phyloP scores from a whole-genome alignment of 2,329 filamentous ascomycete species.

The Fragosphaeria purpurea region DNA sequence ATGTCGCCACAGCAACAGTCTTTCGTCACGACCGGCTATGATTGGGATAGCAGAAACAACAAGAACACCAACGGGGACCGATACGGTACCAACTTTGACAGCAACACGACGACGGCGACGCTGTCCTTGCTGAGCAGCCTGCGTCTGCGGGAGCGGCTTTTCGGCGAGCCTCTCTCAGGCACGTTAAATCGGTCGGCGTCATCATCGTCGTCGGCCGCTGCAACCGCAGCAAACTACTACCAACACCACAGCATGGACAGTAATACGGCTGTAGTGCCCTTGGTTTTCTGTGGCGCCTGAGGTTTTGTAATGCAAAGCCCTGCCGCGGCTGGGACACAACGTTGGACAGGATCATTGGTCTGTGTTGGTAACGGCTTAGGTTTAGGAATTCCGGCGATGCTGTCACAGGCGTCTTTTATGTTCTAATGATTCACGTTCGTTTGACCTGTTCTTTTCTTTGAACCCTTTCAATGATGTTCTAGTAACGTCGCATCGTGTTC shows the following conservation, averaged over 20 bases:
- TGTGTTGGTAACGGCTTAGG: no score
- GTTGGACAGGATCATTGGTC: no score
- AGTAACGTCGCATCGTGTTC: background rate
- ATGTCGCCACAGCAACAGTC: background rate
- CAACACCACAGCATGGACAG: conserved; percentile 39
- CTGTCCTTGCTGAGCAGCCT: conserved; percentile 25
- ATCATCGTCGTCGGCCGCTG: background rate
- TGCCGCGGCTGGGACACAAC: no score
- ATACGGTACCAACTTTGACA: background rate
- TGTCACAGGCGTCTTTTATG: no score
- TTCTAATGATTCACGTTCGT: no score
- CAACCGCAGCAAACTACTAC: conserved; percentile 5
- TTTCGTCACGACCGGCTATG: conserved; percentile 16
- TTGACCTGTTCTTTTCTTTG: background rate
- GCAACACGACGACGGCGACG: conserved; percentile 14
- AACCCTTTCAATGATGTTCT: no score
- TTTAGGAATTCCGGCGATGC: no score
- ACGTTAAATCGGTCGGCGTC: background rate
- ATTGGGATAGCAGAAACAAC: background rate
- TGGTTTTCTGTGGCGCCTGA: conserved; percentile 46
- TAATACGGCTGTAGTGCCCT: conserved; percentile 44
- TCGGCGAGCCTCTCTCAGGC: conserved; percentile 18
- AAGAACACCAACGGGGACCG: background rate
- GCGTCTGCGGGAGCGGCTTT: conserved; percentile 32
- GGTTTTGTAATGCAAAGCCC: background rate